Percentiles rank a stretch among this genome's conserved stretches.
These are phyloP conservation scores for Mytilinidion resinicola DNA, from an alignment of 495 filamentous ascomycete genomes.

Conservation along the genomic window DNA sequence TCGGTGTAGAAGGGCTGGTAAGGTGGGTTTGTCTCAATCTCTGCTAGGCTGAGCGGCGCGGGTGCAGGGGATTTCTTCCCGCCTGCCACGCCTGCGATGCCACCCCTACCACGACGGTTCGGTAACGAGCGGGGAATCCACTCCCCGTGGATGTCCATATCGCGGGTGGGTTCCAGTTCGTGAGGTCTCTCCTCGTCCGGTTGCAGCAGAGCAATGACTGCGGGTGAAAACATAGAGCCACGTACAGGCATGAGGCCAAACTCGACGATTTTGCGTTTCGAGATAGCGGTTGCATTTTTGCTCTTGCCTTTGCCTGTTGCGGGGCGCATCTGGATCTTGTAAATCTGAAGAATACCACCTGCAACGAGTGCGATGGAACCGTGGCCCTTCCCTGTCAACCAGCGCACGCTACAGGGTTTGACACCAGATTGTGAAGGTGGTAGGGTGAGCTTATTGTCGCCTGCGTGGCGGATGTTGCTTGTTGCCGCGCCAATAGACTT, in stretches of 20 bases:
- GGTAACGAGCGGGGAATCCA: conserved; percentile 25
- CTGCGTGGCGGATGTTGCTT: conserved; percentile 69
- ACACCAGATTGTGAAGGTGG: conserved; percentile 27
- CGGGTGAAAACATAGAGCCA: conserved; percentile 19
- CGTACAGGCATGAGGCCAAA: conserved; percentile 20
- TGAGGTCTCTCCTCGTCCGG: conserved; percentile 8
- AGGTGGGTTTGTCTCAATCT: conserved; percentile 86
- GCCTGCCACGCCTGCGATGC: neutral
- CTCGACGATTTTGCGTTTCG: conserved; percentile 26
- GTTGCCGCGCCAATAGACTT: conserved; percentile 78
- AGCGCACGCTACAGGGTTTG: conserved; percentile 22
- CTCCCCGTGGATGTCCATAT: conserved; percentile 19
- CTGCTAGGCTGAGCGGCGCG: conserved; percentile 62
- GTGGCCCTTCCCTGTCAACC: conserved; percentile 29
- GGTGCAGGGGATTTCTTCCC: conserved; percentile 1
- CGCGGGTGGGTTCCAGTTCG: too few relatives aligned
- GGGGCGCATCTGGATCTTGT: conserved; percentile 21
- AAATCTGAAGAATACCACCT: conserved; percentile 26
- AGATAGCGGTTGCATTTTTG: conserved; percentile 20
- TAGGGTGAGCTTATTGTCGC: conserved; percentile 76
- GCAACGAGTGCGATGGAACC: conserved; percentile 26
- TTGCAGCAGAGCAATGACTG: conserved; percentile 12
- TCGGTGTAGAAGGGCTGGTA: conserved; percentile 91
- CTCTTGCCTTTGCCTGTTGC: conserved; percentile 24
- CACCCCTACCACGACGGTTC: conserved; percentile 2